Conservation (phyloP, 2,329 filamentous ascomycete genomes). For the Ophiostoma tasmaniense region DNA sequence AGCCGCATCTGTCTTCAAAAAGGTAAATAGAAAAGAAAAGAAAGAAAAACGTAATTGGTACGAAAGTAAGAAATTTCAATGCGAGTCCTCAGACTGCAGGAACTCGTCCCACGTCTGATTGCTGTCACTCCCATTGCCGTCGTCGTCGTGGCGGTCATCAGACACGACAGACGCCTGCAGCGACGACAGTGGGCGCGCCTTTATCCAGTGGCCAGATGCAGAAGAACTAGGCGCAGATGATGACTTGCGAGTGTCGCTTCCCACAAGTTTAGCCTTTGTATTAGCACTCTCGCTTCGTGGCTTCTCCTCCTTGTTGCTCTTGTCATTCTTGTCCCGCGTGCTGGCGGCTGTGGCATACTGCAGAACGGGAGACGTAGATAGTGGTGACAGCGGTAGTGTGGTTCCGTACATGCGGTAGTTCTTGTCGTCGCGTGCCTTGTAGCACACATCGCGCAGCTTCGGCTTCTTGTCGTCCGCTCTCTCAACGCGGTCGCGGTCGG, state of each 20-base stretch:
- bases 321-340: background rate
- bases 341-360: background rate
- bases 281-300: background rate
- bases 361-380: background rate
- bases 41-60: background rate
- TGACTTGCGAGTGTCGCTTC: background rate
- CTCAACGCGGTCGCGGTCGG: background rate
- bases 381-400: background rate
- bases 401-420: conserved; percentile 7
- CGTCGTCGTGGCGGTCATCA: background rate
- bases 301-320: background rate
- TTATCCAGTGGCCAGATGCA: background rate
- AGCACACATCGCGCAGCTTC: background rate
- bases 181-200: background rate
- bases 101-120: conserved; percentile 19
- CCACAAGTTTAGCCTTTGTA: background rate
- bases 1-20: background rate
- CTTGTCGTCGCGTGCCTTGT: conserved; percentile 10
- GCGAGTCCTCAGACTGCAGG: background rate
- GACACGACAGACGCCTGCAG: background rate
- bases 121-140: conserved; percentile 7
- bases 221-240: background rate
- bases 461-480: background rate
- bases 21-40: background rate
- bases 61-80: background rate